These are phyloP conservation scores for Chrysophaeum taylorii DNA, from an alignment of 352 stramenopile species.

Conservation along the genomic window DNA sequence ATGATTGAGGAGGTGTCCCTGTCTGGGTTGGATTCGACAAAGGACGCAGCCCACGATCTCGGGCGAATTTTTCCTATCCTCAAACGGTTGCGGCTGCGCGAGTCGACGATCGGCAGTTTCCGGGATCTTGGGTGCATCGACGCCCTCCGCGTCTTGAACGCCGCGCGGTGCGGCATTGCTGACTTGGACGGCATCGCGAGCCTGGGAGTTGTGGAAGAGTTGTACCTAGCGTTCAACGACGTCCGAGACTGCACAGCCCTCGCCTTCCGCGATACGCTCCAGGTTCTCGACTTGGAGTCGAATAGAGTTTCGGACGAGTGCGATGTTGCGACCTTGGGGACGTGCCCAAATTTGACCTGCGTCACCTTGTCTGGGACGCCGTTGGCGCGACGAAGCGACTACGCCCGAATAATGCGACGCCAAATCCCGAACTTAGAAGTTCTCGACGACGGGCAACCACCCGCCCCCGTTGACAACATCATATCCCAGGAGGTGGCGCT, in stretches of 20 bases:
- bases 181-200: constrained; percentile 3
- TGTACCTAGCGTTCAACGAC: constrained; percentile 14
- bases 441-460: background rate
- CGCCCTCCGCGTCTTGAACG: background rate
- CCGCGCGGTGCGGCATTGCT: background rate
- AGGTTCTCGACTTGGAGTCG: constrained; percentile 6
- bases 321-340: background rate
- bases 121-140: background rate
- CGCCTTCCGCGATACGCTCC: background rate
- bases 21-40: background rate
- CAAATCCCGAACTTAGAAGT: background rate
- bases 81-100: background rate
- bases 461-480: too few species aligned
- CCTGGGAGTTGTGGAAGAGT: background rate
- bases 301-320: background rate
- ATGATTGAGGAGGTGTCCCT: background rate
- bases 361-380: background rate
- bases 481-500: too few species aligned
- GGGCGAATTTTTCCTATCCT: background rate
- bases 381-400: background rate
- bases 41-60: background rate
- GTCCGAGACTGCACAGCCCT: constrained; percentile 7
- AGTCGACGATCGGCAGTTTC: background rate
- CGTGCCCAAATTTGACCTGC: background rate
- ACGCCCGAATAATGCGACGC: background rate